A percentile compares a stretch with the other conserved stretches of the same genome.
phyloP scores from a whole-genome alignment of 352 stramenopile genomes.

The Phytophthora citrophthora region DNA sequence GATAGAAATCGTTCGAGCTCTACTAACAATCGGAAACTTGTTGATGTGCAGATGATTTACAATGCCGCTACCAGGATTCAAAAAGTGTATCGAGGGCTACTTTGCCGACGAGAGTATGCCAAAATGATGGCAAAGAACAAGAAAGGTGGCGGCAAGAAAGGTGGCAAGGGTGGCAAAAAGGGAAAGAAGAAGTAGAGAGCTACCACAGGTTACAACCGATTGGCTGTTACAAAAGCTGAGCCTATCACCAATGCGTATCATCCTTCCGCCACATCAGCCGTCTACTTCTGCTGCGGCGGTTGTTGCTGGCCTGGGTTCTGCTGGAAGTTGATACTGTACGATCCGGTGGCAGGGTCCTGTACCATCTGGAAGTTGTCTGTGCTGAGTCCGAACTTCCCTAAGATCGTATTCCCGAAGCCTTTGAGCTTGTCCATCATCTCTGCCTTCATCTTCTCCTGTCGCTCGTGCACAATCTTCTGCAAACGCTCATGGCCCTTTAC shows the following conservation, averaged over 20 bases:
- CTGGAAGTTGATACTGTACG: conserved; percentile 97
- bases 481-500: conserved; percentile 75
- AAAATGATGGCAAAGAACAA: conserved; percentile 88
- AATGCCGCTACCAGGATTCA: conserved; percentile 80
- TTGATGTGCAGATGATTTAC: conserved; percentile 57
- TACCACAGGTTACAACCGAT: conserved; percentile 1
- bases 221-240: conserved; percentile 10
- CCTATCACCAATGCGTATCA: conserved; percentile 8
- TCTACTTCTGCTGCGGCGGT: conserved; percentile 26
- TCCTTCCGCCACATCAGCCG: background rate
- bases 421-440: conserved; percentile 98
- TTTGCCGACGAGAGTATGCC: conserved; percentile 67
- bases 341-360: conserved; percentile 96
- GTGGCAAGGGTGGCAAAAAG: conserved; percentile 48
- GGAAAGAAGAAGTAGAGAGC: conserved; percentile 34
- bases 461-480: conserved; percentile 92
- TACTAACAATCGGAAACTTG: background rate
- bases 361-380: conserved; percentile 99
- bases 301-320: conserved; percentile 51
- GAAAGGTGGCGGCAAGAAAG: conserved; percentile 71
- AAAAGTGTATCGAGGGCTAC: conserved; percentile 78
- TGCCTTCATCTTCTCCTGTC: conserved; percentile 98
- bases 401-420: conserved; percentile 98
- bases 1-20: too few relatives aligned
- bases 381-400: conserved; percentile 99